phyloP scores from a whole-genome alignment of 495 filamentous ascomycete species.

The Penicillium arizonense region DNA sequence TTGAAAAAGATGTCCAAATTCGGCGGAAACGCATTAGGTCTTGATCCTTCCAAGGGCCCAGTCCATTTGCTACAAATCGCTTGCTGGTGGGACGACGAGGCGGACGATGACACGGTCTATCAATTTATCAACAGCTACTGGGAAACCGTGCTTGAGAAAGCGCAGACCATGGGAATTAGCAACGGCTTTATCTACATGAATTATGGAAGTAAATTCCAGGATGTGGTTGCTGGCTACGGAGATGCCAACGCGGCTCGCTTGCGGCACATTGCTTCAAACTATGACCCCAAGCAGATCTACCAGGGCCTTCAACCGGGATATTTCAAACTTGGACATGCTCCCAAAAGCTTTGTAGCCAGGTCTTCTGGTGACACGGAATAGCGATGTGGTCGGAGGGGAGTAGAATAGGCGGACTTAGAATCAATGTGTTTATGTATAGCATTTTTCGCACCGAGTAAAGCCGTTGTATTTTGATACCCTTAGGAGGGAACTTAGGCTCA shows the following conservation, averaged over 20 bases:
- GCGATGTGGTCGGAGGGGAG: no score
- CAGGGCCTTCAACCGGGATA: constrained; percentile 39
- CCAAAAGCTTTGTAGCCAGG: neutral
- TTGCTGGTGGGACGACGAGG: constrained; percentile 31
- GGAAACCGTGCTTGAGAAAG: constrained; percentile 23
- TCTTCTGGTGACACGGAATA: no score
- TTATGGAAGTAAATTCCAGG: constrained; percentile 38
- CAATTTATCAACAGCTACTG: constrained; percentile 18
- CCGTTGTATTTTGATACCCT: no score
- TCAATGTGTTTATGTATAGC: neutral
- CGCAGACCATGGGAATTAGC: constrained; percentile 37
- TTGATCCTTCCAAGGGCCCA: constrained; percentile 37
- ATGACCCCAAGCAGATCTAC: constrained; percentile 38
- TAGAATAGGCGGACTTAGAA: no score
- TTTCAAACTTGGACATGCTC: constrained; percentile 34
- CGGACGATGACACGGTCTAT: constrained; percentile 32
- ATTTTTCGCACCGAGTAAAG: no score
- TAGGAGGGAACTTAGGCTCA: no score
- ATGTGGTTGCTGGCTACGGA: constrained; percentile 40
- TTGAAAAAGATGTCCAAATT: constrained; percentile 37
- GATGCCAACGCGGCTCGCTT: constrained; percentile 29
- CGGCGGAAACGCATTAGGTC: constrained; percentile 55
- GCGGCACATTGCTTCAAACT: constrained; percentile 28
- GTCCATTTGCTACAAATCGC: constrained; percentile 37
- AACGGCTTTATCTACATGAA: constrained; percentile 60